phyloP scores from a whole-genome alignment of 129 eudicot genomes.

The Centella asiatica region DNA sequence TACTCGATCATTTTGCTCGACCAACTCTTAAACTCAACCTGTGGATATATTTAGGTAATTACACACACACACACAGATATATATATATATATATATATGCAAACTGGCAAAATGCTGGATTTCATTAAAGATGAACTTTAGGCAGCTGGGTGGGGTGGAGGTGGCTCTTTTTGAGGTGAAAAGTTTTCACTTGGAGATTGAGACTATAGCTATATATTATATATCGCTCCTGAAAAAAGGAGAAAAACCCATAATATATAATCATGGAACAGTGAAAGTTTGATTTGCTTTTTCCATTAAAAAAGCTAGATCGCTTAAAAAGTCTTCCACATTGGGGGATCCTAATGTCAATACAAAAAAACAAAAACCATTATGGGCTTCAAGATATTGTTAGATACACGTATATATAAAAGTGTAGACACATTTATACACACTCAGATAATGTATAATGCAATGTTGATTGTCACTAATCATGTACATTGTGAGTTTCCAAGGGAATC shows the following conservation, averaged over 20 bases:
- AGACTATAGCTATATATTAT: slow-evolving; percentile 12
- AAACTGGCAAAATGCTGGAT: slow-evolving; percentile 50
- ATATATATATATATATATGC: slow-evolving; percentile 4
- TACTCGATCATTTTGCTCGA: too few species aligned
- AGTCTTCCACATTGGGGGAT: slow-evolving; percentile 10
- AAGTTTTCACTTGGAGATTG: slow-evolving; percentile 19
- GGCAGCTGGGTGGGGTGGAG: too few species aligned
- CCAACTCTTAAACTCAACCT: too few species aligned
- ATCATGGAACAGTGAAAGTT: slow-evolving; percentile 27
- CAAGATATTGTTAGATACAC: too few species aligned
- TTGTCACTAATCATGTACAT: too few species aligned
- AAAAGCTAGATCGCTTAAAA: slow-evolving; percentile 12
- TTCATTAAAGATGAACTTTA: slow-evolving; percentile 27
- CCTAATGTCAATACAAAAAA: slow-evolving; percentile 9
- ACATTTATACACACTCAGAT: too few species aligned
- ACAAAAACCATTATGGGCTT: neutral
- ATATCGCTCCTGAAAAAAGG: slow-evolving; percentile 12
- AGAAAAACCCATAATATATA: slow-evolving; percentile 1
- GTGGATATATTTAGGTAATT: too few species aligned
- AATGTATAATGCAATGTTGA: too few species aligned
- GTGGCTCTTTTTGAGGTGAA: slow-evolving; percentile 23
- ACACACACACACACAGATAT: neutral
- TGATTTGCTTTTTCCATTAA: slow-evolving; percentile 24
- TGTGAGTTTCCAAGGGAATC: too few species aligned
- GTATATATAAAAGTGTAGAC: too few species aligned